Evolutionary conservation across 768 basidiomycete genomes (phyloP).

Genomic region (Crassisporium funariophilum): DNA sequence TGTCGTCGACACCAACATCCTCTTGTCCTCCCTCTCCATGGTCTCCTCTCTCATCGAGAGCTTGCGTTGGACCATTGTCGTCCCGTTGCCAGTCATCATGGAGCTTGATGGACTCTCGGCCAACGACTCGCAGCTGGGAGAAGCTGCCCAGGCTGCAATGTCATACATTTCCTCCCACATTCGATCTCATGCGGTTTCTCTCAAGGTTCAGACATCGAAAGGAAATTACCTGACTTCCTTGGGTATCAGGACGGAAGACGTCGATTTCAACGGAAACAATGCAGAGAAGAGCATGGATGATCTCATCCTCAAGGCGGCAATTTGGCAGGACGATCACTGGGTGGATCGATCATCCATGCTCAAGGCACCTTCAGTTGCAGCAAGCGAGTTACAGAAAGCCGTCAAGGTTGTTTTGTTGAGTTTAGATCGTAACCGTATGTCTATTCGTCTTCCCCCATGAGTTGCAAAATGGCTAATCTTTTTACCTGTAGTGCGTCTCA

Average conservation of each 20-base stretch:
- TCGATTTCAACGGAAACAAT: conserved; percentile 59
- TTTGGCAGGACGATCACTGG: conserved; percentile 95
- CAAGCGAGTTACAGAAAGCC: conserved; percentile 45
- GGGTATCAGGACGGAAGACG: conserved; percentile 79
- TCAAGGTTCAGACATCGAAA: conserved; percentile 94
- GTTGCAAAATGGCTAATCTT: conserved; percentile 13
- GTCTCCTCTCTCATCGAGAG: conserved; percentile 79
- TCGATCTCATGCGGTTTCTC: conserved; percentile 68
- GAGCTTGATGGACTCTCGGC: conserved; percentile 90
- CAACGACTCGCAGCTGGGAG: conserved; percentile 66
- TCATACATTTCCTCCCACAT: conserved; percentile 75
- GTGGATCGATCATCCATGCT: conserved; percentile 80
- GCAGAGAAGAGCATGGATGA: conserved; percentile 89
- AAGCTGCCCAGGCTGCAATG: conserved; percentile 73
- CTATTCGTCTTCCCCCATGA: conserved; percentile 3
- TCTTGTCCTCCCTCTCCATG: conserved; percentile 79
- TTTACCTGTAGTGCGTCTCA: conserved; percentile 71
- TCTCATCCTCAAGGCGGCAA: conserved; percentile 86
- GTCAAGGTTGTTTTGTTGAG: conserved; percentile 89
- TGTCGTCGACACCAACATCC: conserved; percentile 93
- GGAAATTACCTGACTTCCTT: conserved; percentile 92
- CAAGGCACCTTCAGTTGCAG: conserved; percentile 35
- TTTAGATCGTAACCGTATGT: conserved; percentile 89
- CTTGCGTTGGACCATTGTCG: conserved; percentile 81
- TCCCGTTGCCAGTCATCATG: conserved; percentile 95